Conservation (phyloP, 345 rosid genomes). For the Lenwebbia sp. region DNA sequence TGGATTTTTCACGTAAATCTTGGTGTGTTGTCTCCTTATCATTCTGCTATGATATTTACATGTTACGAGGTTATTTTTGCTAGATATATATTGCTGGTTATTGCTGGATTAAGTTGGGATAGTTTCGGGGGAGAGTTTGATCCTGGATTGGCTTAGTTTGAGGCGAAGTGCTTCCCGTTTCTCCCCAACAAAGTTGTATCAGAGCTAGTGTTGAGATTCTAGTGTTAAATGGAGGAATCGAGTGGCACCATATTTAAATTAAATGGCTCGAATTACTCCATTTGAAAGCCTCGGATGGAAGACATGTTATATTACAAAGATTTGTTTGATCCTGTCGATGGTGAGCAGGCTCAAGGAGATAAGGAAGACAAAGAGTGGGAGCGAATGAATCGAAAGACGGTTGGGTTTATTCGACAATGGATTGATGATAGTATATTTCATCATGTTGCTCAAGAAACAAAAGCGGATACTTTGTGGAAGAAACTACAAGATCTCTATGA, state of each 20-base stretch:
- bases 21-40: too few species aligned
- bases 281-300: neutral
- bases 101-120: too few species aligned
- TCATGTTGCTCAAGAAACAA: neutral
- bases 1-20: too few species aligned
- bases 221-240: neutral
- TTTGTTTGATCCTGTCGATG: neutral
- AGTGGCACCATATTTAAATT: neutral
- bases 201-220: neutral
- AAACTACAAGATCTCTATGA: neutral
- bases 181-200: neutral
- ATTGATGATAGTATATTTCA: neutral
- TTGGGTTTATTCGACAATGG: neutral
- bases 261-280: neutral
- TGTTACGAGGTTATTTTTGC: too few species aligned
- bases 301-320: neutral
- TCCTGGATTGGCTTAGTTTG: too few species aligned
- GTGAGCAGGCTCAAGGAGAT: neutral
- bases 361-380: neutral
- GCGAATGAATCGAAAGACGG: too few species aligned
- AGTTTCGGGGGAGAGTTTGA: too few species aligned
- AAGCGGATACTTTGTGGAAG: neutral
- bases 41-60: too few species aligned
- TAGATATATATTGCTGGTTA: too few species aligned
- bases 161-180: too few species aligned